Evolutionary conservation across 2,329 filamentous ascomycete genomes (phyloP).

Genomic region (Zymoseptoria brevis): DNA sequence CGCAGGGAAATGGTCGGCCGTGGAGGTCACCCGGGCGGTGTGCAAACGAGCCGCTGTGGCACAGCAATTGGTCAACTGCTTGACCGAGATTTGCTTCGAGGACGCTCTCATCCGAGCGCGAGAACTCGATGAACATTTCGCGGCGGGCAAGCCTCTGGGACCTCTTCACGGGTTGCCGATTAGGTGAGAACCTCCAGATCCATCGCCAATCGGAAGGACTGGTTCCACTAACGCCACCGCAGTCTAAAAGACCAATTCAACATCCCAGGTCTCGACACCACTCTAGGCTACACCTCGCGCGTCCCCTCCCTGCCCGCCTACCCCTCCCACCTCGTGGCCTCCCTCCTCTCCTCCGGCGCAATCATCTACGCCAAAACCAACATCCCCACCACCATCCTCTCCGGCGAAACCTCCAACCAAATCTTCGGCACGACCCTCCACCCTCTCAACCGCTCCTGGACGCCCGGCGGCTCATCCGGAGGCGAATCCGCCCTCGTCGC

Average conservation of each 20-base stretch:
- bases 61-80: conserved; percentile 39
- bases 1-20: conserved; percentile 6
- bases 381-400: conserved; percentile 43
- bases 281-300: conserved; percentile 24
- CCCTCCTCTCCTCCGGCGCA: neutral
- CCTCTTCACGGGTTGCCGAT: conserved; percentile 46
- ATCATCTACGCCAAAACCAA: conserved; percentile 43
- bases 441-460: neutral
- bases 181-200: conserved; percentile 48
- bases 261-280: conserved; percentile 10
- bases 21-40: conserved; percentile 31
- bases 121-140: conserved; percentile 17
- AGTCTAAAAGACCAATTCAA: conserved; percentile 24
- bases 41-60: conserved; percentile 42
- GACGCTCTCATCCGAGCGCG: conserved; percentile 24
- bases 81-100: conserved; percentile 41
- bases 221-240: conserved; percentile 26
- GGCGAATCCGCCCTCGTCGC: conserved; percentile 56
- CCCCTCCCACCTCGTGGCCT: conserved; percentile 36
- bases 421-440: conserved; percentile 25
- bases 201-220: conserved; percentile 52
- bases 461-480: conserved; percentile 49
- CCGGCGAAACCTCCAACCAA: conserved; percentile 26
- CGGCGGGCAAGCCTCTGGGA: conserved; percentile 15
- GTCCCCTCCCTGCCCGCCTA: conserved; percentile 33